Conservation (phyloP, 2,329 filamentous ascomycete genomes). For the Aspergillus aculeatus region DNA sequence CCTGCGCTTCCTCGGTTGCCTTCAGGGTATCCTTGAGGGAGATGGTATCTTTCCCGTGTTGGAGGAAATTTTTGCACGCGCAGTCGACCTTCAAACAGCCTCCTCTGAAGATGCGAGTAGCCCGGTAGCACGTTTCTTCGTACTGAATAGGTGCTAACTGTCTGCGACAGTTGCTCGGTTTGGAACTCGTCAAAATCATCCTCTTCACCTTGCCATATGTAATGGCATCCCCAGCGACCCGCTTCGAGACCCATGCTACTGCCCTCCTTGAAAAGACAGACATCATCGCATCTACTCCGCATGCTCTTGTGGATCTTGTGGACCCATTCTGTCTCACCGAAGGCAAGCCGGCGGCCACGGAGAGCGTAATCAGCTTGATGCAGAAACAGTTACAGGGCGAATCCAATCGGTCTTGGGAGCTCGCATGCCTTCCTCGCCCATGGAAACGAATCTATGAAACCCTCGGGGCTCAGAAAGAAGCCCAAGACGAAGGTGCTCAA, state of each 20-base stretch:
- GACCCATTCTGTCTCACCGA: constrained; percentile 72
- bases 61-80: constrained; percentile 84
- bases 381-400: constrained; percentile 84
- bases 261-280: constrained; percentile 90
- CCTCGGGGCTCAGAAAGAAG: constrained; percentile 44
- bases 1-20: constrained; percentile 82
- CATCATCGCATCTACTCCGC: constrained; percentile 85
- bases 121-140: not conserved
- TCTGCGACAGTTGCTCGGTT: constrained; percentile 54
- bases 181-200: constrained; percentile 95
- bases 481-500: constrained; percentile 41
- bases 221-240: constrained; percentile 69
- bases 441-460: constrained; percentile 41
- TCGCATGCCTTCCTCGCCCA: constrained; percentile 62
- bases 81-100: constrained; percentile 89
- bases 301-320: constrained; percentile 79
- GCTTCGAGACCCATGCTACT: constrained; percentile 70
- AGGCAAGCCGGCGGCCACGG: constrained; percentile 61
- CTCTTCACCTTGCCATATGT: constrained; percentile 90
- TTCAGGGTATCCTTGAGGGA: constrained; percentile 76
- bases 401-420: constrained; percentile 69
- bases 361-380: constrained; percentile 75
- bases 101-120: constrained; percentile 83
- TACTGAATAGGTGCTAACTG: constrained; percentile 15
- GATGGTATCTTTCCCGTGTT: constrained; percentile 83